These are phyloP conservation scores for Vigna radiata DNA, from an alignment of 306 rosid genomes.

Conservation along the genomic window DNA sequence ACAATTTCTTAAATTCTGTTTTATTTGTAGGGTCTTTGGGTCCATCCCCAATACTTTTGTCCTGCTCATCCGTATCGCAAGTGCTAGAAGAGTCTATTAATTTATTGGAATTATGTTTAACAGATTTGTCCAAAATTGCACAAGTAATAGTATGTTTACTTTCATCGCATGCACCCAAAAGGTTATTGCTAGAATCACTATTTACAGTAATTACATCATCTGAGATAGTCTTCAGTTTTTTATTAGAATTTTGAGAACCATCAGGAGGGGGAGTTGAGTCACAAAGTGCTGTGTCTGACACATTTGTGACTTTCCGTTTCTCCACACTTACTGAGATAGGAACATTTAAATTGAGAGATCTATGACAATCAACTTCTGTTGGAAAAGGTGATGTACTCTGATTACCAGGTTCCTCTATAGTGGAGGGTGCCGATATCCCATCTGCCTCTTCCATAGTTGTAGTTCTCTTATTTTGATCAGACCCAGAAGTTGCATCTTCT, in stretches of 20 bases:
- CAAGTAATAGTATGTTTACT: constrained; percentile 39
- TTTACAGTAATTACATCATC: constrained; percentile 55
- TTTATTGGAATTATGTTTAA: constrained; percentile 50
- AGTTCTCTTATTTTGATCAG: constrained; percentile 43
- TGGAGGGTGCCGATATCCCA: constrained; percentile 51
- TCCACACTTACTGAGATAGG: constrained; percentile 49
- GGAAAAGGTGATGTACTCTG: constrained; percentile 32
- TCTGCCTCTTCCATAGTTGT: constrained; percentile 51
- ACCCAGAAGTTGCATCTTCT: constrained; percentile 47
- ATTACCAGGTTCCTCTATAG: constrained; percentile 55
- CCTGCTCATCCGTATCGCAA: constrained; percentile 55
- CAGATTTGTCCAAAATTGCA: constrained; percentile 46
- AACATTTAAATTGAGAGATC: constrained; percentile 55
- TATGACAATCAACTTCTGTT: constrained; percentile 49
- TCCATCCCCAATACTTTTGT: constrained; percentile 47
- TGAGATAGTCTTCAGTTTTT: constrained; percentile 71
- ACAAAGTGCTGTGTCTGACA: constrained; percentile 45
- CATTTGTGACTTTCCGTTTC: constrained; percentile 63
- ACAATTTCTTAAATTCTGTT: constrained; percentile 49
- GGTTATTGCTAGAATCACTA: constrained; percentile 48
- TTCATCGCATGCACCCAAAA: constrained; percentile 50
- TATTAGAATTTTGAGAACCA: constrained; percentile 54
- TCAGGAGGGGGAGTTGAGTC: constrained; percentile 52
- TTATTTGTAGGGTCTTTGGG: constrained; percentile 48
- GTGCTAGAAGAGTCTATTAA: constrained; percentile 50